Evolutionary conservation across 2,329 filamentous ascomycete species (phyloP).

Genomic region (Sporothrix sp.): DNA sequence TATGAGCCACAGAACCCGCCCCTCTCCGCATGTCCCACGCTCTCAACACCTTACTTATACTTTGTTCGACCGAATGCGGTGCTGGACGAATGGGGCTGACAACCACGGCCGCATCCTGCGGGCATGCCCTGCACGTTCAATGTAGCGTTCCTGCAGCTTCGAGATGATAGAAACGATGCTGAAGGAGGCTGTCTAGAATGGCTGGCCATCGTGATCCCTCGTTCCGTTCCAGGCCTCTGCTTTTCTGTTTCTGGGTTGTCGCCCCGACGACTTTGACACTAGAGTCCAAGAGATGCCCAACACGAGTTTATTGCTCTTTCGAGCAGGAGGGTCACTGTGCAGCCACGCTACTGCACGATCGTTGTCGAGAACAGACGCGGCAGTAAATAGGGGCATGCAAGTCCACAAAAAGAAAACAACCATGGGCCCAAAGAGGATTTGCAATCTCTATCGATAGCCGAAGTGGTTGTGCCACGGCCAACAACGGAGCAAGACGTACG

Average conservation of each 20-base stretch:
- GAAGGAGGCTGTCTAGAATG: background rate
- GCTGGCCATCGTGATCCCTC: background rate
- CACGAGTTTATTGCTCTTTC: background rate
- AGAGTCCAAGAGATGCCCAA: too few species aligned
- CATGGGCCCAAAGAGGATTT: background rate
- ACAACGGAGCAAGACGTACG: too few species aligned
- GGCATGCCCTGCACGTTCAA: too few species aligned
- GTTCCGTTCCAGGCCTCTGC: background rate
- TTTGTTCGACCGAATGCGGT: too few species aligned
- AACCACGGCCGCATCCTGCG: too few species aligned
- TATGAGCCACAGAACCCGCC: constrained; percentile 1
- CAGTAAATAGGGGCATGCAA: background rate
- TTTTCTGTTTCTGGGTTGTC: too few species aligned
- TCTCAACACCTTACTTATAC: too few species aligned
- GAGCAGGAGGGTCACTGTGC: background rate
- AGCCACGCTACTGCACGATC: background rate
- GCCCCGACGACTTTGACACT: too few species aligned
- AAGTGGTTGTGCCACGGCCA: too few species aligned
- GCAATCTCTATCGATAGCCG: too few species aligned
- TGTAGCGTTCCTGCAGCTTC: background rate
- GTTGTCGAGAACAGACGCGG: background rate
- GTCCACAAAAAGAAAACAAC: background rate
- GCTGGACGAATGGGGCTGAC: too few species aligned
- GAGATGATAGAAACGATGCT: background rate
- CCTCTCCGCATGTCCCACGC: background rate